Evolutionary conservation across 192 early-diverging fungal species (phyloP), one percentile per base, ranked within the genome.

Genomic region (Globomyces pollinis-pini): DNA sequence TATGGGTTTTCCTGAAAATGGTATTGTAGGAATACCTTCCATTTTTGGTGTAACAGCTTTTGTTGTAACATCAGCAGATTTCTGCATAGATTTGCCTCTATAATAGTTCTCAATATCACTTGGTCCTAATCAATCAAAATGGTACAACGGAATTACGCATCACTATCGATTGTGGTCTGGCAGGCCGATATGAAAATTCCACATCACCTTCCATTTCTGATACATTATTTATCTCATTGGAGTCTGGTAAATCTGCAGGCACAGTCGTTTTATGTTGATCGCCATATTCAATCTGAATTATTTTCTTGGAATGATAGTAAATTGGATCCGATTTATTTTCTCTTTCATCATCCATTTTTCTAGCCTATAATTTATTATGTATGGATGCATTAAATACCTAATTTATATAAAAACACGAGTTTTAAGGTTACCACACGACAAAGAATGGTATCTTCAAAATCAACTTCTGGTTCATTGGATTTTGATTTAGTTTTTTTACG

Each of bases 101-200:
- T 47, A 47, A 47, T 28, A 47, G 3, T 47, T 26, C n/a, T 47
- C 44, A 29, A 47, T 47, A 15, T 47, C 44, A n/a, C n/a, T n/a
- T n/a, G n/a, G n/a, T n/a, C n/a, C n/a, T n/a, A n/a, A n/a, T n/a
- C n/a, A n/a, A n/a, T n/a, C n/a, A n/a, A n/a, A n/a, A n/a, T n/a
- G n/a, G n/a, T n/a, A n/a, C n/a, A n/a, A n/a, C n/a, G 5, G 21
- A 0, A 15, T 47, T 20, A 5, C 44, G 16, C 44, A 47, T 47
- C 5, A 15, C 28, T 12, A 47, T 47, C 0, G 44, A 26, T 26
- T 47, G 44, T 26, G 3, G 23, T 26, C 23, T 12, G 7, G 44
- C 0, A 20, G 28, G 23, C 28, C 23, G 44, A 20, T 47, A 28
- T 26, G 28, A 20, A 15, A 26, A 47, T 47, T 47, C 44, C 44